A percentile compares a stretch with the other conserved stretches of the same genome.
Conservation (phyloP, 2,329 filamentous ascomycete species). For the Pseudophaeomoniella oleicola region DNA sequence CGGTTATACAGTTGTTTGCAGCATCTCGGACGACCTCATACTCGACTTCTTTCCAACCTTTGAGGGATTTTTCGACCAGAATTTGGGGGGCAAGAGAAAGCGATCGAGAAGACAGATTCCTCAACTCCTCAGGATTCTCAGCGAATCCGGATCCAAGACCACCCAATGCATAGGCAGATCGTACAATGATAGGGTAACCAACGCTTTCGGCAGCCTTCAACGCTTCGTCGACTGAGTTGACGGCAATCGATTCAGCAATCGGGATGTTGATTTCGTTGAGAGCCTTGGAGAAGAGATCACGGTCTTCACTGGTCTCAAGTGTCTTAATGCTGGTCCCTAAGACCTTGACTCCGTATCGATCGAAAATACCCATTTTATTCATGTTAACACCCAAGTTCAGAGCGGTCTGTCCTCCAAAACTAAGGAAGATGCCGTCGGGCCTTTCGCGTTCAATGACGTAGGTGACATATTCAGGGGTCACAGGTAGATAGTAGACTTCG, state of each 20-base stretch:
- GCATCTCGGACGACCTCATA: slow-evolving; percentile 97
- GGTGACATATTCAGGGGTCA: slow-evolving; percentile 93
- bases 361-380: slow-evolving; percentile 89
- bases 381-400: slow-evolving; percentile 95
- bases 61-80: slow-evolving; percentile 93
- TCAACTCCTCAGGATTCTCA: slow-evolving; percentile 82
- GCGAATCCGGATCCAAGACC: slow-evolving; percentile 95
- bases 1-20: slow-evolving; percentile 96
- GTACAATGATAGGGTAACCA: slow-evolving; percentile 95
- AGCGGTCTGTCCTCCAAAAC: slow-evolving; percentile 93
- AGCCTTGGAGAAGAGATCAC: slow-evolving; percentile 90
- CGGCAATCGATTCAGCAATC: slow-evolving; percentile 90
- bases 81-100: slow-evolving; percentile 92
- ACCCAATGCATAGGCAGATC: slow-evolving; percentile 89
- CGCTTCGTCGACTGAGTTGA: slow-evolving; percentile 81
- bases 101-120: slow-evolving; percentile 83
- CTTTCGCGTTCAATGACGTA: slow-evolving; percentile 94
- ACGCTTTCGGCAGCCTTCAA: slow-evolving; percentile 72
- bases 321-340: slow-evolving; percentile 91
- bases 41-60: slow-evolving; percentile 99
- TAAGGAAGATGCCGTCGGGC: slow-evolving; percentile 93
- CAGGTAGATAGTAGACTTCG: slow-evolving; percentile 94
- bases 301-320: slow-evolving; percentile 85
- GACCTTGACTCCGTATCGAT: slow-evolving; percentile 89
- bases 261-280: slow-evolving; percentile 95